Conservation (phyloP, 225 moss, liverwort and hornwort genomes). For the Asterella californica region DNA sequence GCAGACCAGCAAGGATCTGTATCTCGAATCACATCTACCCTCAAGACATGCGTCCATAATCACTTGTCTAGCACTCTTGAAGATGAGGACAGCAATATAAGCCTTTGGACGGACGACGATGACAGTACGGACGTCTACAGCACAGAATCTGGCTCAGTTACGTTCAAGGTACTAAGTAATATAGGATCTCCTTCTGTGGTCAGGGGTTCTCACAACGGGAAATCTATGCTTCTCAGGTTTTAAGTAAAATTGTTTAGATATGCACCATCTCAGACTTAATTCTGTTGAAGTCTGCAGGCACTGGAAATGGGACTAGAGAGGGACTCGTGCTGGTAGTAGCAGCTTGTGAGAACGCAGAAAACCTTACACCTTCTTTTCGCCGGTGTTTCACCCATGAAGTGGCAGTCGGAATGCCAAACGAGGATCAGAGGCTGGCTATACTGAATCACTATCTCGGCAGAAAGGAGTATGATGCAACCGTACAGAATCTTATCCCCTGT, state of each 20-base stretch:
- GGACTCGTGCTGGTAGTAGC: conserved; percentile 74
- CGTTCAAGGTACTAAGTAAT: conserved; percentile 23
- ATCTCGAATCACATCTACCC: conserved; percentile 64
- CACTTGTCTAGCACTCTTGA: conserved; percentile 49
- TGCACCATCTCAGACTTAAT: conserved; percentile 8
- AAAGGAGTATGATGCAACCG: conserved; percentile 11
- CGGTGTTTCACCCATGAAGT: conserved; percentile 90
- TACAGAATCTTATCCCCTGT: background rate
- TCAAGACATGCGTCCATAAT: conserved; percentile 71
- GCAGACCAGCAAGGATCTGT: conserved; percentile 58
- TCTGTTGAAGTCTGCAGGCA: conserved; percentile 59
- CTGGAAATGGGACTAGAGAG: conserved; percentile 46
- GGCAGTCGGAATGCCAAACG: conserved; percentile 73
- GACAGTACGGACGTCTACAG: conserved; percentile 19
- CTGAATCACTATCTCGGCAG: conserved; percentile 71
- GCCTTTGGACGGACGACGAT: conserved; percentile 29
- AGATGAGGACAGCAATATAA: conserved; percentile 30
- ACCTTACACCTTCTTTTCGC: conserved; percentile 69
- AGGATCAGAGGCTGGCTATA: conserved; percentile 65
- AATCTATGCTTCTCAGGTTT: background rate
- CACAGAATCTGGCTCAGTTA: conserved; percentile 9
- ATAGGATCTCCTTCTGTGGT: background rate
- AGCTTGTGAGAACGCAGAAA: conserved; percentile 72
- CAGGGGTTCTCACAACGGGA: background rate
- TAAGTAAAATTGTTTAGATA: background rate